These are phyloP conservation scores for Zygosaccharomyces pseudobailii DNA, from an alignment of 1,139 yeast genomes.

Conservation along the genomic window DNA sequence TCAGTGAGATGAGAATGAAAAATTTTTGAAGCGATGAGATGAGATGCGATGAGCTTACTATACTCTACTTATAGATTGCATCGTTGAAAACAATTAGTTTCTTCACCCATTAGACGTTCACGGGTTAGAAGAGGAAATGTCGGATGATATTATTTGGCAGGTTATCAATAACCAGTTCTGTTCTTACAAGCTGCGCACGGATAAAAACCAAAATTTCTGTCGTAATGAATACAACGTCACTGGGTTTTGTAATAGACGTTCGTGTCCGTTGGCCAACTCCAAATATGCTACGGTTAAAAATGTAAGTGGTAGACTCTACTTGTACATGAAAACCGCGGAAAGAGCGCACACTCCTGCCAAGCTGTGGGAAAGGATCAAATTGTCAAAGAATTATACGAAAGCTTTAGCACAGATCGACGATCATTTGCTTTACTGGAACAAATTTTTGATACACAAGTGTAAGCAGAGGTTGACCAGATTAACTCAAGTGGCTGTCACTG, in stretches of 20 bases:
- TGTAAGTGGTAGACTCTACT: conserved; percentile 79
- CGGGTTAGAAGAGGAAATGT: conserved; percentile 28
- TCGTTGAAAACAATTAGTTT: background rate
- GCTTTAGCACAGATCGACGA: conserved; percentile 87
- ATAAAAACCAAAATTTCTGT: conserved; percentile 77
- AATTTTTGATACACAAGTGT: conserved; percentile 84
- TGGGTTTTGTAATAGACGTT: conserved; percentile 86
- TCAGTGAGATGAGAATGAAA: conserved; percentile 8
- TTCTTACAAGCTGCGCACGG: conserved; percentile 77
- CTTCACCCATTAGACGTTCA: background rate
- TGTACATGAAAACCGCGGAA: conserved; percentile 96
- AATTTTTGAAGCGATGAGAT: conserved; percentile 24
- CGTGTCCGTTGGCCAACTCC: conserved; percentile 95
- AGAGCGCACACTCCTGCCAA: conserved; percentile 92
- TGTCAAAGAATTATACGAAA: conserved; percentile 80
- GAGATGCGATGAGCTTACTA: conserved; percentile 22
- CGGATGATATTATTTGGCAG: conserved; percentile 76
- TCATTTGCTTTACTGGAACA: conserved; percentile 88
- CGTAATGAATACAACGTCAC: conserved; percentile 84
- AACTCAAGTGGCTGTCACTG: conserved; percentile 95
- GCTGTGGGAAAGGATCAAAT: conserved; percentile 88
- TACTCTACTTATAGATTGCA: background rate
- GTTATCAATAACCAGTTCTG: conserved; percentile 86
- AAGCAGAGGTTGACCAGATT: conserved; percentile 91
- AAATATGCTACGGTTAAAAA: conserved; percentile 92